Evolutionary conservation across 441 rosid genomes (phyloP), one percentile per base, ranked within the genome.

Genomic region (Croton laevigatus): DNA sequence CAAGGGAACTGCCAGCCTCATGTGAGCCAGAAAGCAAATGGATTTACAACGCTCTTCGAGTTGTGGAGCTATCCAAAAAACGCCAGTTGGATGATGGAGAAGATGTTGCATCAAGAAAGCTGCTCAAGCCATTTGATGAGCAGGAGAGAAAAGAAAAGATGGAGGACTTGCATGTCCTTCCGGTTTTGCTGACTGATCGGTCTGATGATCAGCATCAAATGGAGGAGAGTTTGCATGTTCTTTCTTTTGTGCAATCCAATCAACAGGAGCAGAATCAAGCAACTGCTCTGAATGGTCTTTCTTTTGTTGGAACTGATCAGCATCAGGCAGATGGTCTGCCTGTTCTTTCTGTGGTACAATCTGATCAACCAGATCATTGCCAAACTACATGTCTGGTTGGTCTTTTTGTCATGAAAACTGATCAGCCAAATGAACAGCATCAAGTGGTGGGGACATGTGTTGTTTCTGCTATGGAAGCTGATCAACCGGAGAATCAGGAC

Each of bases 1-100:
- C 86, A 11, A 84, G 81, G 51, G 82, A 83, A 38, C 78, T 85
- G 16, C 86, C 88, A 44, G 77, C 76, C 71, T 78, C 87, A 22
- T 74, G 77, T 46, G 76, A 81, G 71, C 82, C 80, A 69, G 88
- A 84, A 62, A 77, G 80, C 71, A 72, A 76, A 66, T 82, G 82
- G 93, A 80, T 76, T 32, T 80, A 84, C 46, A 80, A 77, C 60
- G 68, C 81, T 32, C 81, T 62, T 65, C 62, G 62, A 59, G 85
- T 79, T 55, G 68, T 78, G 58, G 85, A 81, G 73, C 79, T 62
- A 34, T 62, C 84, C 0, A 49, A 61, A 53, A 85, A 85, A 69
- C 85, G 82, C 22, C 70, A 27, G 6, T 22, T 76, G 53, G 86
- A 80, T 73, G 82, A 65, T 62, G 81, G 73, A 9, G 75, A 84